Percentiles rank a stretch among this genome's conserved stretches.
phyloP scores from a whole-genome alignment of 306 rosid species.

The Hippophae rhamnoides region DNA sequence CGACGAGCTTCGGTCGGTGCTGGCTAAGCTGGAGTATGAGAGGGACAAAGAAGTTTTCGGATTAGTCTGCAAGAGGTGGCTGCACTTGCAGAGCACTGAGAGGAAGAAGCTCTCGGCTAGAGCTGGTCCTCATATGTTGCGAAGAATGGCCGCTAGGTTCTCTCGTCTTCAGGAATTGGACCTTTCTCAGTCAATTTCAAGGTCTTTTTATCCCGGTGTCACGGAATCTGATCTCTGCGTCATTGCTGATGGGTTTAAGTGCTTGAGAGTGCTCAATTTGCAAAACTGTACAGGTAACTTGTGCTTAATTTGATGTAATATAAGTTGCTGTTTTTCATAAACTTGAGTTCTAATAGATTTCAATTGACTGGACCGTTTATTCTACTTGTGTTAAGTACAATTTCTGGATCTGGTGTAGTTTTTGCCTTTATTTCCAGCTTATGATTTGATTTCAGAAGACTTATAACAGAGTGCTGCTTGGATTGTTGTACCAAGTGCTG shows the following conservation, averaged over 20 bases:
- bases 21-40: slow-evolving; percentile 48
- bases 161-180: slow-evolving; percentile 60
- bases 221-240: slow-evolving; percentile 76
- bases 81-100: slow-evolving; percentile 75
- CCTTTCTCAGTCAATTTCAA: slow-evolving; percentile 77
- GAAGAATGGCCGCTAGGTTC: slow-evolving; percentile 73
- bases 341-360: neutral
- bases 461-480: no score
- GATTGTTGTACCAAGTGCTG: no score
- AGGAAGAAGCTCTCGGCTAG: slow-evolving; percentile 86
- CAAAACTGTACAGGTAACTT: slow-evolving; percentile 69
- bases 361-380: neutral
- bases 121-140: slow-evolving; percentile 86
- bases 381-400: neutral
- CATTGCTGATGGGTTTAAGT: slow-evolving; percentile 56
- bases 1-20: slow-evolving; percentile 74
- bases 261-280: slow-evolving; percentile 57
- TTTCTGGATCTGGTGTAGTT: no score
- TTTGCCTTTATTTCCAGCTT: no score
- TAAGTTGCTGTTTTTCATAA: no score
- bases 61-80: slow-evolving; percentile 83
- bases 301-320: neutral
- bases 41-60: slow-evolving; percentile 79
- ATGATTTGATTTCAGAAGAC: no score
- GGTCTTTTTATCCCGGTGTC: slow-evolving; percentile 93